Base-by-base conservation (phyloP, 768 basidiomycete genomes). In the Hypholoma sublateritium region DNA sequence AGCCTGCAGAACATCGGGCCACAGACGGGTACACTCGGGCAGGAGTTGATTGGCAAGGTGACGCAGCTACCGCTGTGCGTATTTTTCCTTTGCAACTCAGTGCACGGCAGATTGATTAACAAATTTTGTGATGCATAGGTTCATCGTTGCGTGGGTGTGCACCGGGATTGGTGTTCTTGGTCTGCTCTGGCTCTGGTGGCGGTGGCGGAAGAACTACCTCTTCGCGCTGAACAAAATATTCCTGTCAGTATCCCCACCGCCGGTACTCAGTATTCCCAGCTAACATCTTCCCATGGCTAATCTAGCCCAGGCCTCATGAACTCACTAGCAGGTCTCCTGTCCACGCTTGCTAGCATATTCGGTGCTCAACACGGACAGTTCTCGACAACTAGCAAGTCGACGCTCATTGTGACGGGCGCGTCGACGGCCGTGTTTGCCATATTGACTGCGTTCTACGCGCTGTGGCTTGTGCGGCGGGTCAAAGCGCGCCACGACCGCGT, bases 101-200 rank as follows among this genome's bases (percentile, higher is more conserved):
- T 11, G 14, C 4, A 43, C 5, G 41, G 34, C 39, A 21, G 7
- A n/a, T 14, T 24, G 35, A 34, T 35, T 25, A 41, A 42, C 28
- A 50, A 39, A 19, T 52, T 48, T 32, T 32, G 28, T 32, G 28
- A 9, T 32, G 9, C 9, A 22, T 60, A 85, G 83, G 57, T 84
- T 78, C 66, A 70, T 82, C 13, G 72, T 86, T 17, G 85, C 83
- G 13, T 81, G 78, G 66, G 42, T 80, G 9, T 86, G 85, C 66
- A 76, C 77, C n/a, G 82, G 77, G 1, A 63, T 85, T 48, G 85
- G 85, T 11, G 73, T 66, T 19, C 55, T 59, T 25, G 85, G 84
- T 2, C 84, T 86, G 84, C 58, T 75, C 24, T 85, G 79, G 73
- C 62, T 85, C 19, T 82, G 83, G 80, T 85, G 82, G 79, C 72